A percentile compares a stretch with the other conserved stretches of the same genome.
Evolutionary conservation across 2,329 filamentous ascomycete genomes (phyloP).

Genomic region (Colletotrichum gigasporum): DNA sequence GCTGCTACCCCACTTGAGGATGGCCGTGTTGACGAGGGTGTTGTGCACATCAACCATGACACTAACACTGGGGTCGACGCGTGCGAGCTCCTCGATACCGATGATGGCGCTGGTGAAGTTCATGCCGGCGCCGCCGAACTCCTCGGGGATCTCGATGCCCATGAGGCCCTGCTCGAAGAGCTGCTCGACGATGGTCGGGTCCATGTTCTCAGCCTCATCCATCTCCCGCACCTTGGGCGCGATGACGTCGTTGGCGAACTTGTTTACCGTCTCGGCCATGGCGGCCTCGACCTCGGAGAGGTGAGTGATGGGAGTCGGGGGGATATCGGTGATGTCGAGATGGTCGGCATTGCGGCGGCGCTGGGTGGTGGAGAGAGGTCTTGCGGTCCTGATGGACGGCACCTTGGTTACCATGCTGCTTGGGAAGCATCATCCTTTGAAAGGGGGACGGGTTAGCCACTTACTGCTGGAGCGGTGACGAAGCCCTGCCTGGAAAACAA

Average conservation of each 20-base stretch:
- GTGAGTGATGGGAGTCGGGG: slow-evolving; percentile 92
- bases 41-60: slow-evolving; percentile 98
- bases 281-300: slow-evolving; percentile 88
- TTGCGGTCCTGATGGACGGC: slow-evolving; percentile 45
- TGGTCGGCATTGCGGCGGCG: slow-evolving; percentile 57
- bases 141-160: slow-evolving; percentile 97
- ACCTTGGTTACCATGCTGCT: background rate
- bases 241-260: slow-evolving; percentile 90
- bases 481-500: slow-evolving; percentile 30
- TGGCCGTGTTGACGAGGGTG: slow-evolving; percentile 93
- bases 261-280: slow-evolving; percentile 89
- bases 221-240: slow-evolving; percentile 93
- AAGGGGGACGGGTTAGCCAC: background rate
- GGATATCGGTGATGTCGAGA: slow-evolving; percentile 77
- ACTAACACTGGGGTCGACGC: slow-evolving; percentile 93
- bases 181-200: slow-evolving; percentile 85
- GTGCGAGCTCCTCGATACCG: slow-evolving; percentile 94
- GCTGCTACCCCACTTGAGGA: slow-evolving; percentile 84
- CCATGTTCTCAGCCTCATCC: slow-evolving; percentile 97
- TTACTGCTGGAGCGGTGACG: slow-evolving; percentile 42
- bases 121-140: slow-evolving; percentile 97
- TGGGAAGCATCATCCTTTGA: background rate
- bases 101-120: slow-evolving; percentile 98
- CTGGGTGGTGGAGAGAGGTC: slow-evolving; percentile 69
- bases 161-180: slow-evolving; percentile 98